Base-by-base conservation (phyloP, 2,329 filamentous ascomycete species). In the Alternaria arbusti region DNA sequence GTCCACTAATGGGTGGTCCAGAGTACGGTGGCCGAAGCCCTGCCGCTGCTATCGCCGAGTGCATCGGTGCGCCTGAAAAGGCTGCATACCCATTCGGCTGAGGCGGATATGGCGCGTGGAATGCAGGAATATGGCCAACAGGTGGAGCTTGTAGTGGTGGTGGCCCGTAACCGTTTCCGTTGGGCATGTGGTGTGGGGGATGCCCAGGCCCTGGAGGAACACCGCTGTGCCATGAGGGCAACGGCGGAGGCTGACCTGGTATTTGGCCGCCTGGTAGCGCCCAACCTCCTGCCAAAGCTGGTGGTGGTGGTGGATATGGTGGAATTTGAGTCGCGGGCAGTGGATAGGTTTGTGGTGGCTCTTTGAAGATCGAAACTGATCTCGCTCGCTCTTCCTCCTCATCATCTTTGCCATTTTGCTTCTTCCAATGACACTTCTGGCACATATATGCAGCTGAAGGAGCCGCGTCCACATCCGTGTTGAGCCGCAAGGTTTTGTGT, bases 391-490 rank as follows among this genome's bases (percentile, higher is more conserved):
- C 74, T 40, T 72, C 74, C 30, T 72, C 71, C 49, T 73, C 70
- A 9, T 74, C 71, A 54, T 77, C 71, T 3, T 72, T 69, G 10
- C 71, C 77, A 54, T 82, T 74, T 63, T 81, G 76, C 65, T 79
- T 81, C 71, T 81, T 82, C 76, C 82, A 80, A 66, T 84, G 82
- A 64, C 83, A 85, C 63, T 83, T 84, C 68, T 84, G 82, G 63
- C 83, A 85, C n/a, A 83, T 66, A 54, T 80, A 84, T 6, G 69
- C 60, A 13, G 58, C 43, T 43, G 70, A 46, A 8, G 52, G 59
- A 32, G 57, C 45, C 36, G 58, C 61, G 9, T 66, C 61, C 23
- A 72, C 47, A 50, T 74, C 70, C 4, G 71, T 77, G 32, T 78
- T 70, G 15, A 75, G 56, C 22, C 67, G 65, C 32, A 77, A 61